Evolutionary conservation across 1,139 yeast species (phyloP).

Genomic region (Suhomyces wounanorum): DNA sequence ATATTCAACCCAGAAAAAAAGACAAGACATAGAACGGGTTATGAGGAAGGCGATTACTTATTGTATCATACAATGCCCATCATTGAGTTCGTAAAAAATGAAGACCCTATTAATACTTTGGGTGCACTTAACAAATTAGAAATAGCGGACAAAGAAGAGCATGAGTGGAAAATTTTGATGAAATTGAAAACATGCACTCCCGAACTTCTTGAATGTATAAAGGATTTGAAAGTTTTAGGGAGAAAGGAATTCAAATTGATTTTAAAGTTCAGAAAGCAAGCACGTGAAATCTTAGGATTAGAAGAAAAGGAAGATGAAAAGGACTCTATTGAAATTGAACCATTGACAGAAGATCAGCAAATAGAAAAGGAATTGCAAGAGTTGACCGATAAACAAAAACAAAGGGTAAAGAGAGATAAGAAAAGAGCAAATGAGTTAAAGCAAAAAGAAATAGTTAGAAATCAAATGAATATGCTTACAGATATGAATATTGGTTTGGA

Average conservation of each 20-base stretch:
- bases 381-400: conserved; percentile 70
- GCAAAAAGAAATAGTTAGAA: conserved; percentile 84
- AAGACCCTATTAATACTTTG: conserved; percentile 80
- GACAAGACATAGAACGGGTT: conserved; percentile 91
- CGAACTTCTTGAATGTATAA: conserved; percentile 79
- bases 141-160: conserved; percentile 55
- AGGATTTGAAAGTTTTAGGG: conserved; percentile 91
- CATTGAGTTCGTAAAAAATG: conserved; percentile 76
- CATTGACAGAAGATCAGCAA: conserved; percentile 83
- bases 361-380: conserved; percentile 81
- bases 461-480: conserved; percentile 96
- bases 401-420: conserved; percentile 74
- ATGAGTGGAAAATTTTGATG: conserved; percentile 70
- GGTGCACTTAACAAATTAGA: conserved; percentile 68
- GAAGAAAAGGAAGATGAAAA: conserved; percentile 56
- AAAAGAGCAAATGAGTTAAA: conserved; percentile 79
- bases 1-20: conserved; percentile 93
- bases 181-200: conserved; percentile 74
- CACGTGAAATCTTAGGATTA: conserved; percentile 75
- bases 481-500: conserved; percentile 93
- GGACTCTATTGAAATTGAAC: conserved; percentile 60
- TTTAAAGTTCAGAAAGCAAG: conserved; percentile 84
- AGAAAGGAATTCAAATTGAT: conserved; percentile 86
- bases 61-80: conserved; percentile 74
- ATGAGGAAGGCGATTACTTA: conserved; percentile 89